Conservation (phyloP, 352 stramenopile species). For the Pythium guiyangense region DNA sequence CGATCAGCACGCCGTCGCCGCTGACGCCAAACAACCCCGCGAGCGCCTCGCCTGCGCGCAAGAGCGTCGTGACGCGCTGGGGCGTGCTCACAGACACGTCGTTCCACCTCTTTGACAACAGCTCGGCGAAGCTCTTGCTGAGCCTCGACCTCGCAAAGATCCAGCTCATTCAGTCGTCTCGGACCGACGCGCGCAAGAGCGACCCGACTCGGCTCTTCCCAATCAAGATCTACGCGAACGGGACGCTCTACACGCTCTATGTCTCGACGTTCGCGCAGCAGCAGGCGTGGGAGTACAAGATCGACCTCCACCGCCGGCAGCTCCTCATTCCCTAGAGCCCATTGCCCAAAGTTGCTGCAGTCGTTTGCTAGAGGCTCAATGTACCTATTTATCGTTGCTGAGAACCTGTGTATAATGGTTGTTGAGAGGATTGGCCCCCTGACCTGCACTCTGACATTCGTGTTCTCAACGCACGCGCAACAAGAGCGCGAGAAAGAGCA, state of each 20-base stretch:
- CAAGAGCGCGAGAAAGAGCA: background rate
- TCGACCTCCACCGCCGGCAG: slow-evolving; percentile 62
- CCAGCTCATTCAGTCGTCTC: slow-evolving; percentile 56
- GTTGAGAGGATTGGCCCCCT: background rate
- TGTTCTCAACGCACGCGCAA: no score
- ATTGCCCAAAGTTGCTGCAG: no score
- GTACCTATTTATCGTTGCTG: background rate
- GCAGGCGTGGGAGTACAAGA: slow-evolving; percentile 78
- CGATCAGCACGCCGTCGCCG: slow-evolving; percentile 37
- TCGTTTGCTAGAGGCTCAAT: no score
- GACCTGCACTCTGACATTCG: no score
- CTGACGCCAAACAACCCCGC: slow-evolving; percentile 30
- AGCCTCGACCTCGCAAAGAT: slow-evolving; percentile 78
- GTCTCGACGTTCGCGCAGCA: slow-evolving; percentile 75
- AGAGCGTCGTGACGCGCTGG: slow-evolving; percentile 66
- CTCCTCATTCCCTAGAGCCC: slow-evolving; percentile 58
- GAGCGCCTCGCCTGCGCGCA: slow-evolving; percentile 40
- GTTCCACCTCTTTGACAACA: slow-evolving; percentile 77
- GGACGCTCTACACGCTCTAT: slow-evolving; percentile 68
- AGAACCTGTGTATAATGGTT: background rate
- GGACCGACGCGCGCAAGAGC: slow-evolving; percentile 28
- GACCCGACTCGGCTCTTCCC: slow-evolving; percentile 57
- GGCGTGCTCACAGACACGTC: slow-evolving; percentile 77
- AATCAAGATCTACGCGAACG: slow-evolving; percentile 67
- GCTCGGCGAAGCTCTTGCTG: slow-evolving; percentile 57